Base-by-base conservation (phyloP, 371 early-diverging fungal genomes). In the Mucor racemosus region DNA sequence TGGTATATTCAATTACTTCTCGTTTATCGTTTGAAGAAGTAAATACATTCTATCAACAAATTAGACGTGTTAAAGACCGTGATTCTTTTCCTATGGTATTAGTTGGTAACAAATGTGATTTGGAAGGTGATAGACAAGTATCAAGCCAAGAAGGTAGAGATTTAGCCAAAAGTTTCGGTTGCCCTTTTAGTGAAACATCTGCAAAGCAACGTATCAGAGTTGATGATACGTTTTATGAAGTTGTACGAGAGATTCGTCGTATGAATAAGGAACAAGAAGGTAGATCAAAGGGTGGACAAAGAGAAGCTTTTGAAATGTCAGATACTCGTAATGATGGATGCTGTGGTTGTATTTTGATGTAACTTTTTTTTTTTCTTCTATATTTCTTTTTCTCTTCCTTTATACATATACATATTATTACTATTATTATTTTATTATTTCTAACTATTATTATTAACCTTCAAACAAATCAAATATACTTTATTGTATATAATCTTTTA, bases 161-260 rank as follows among this genome's bases (percentile, higher is more conserved):
- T 39, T 39, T 70, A 11, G 74, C 74, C n/a, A 73, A 66, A 56
- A 66, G 64, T 34, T 73, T 73, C 44, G 67, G 67, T 0, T 73
- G 71, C 34, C 74, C 71, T 26, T 73, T 73, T 41, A 66, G 39
- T 42, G 74, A 73, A 46, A 70, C 71, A 38, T 73, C 74, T 36
- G 97, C 98, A 50, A 91, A 92, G 74, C 86, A 88, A 56, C 89
- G 90, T 62, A 88, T 91, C 62, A 93, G 95, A 76, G 97, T 98
- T 19, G 91, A 95, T 46, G 94, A 95, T 66, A 88, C 93, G 5
- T 98, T 95, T 80, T 92, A 89, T 66, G 84, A 86, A 42, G 88
- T 98, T 40, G 94, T 97, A 26, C 86, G 93, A 50, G 91, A 92
- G 69, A 94, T 96, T 57, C 84, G 90, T 57, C 84, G 87, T 75